These are phyloP conservation scores for Salisapilia sapeloensis DNA, from an alignment of 352 stramenopile genomes.

Conservation along the genomic window DNA sequence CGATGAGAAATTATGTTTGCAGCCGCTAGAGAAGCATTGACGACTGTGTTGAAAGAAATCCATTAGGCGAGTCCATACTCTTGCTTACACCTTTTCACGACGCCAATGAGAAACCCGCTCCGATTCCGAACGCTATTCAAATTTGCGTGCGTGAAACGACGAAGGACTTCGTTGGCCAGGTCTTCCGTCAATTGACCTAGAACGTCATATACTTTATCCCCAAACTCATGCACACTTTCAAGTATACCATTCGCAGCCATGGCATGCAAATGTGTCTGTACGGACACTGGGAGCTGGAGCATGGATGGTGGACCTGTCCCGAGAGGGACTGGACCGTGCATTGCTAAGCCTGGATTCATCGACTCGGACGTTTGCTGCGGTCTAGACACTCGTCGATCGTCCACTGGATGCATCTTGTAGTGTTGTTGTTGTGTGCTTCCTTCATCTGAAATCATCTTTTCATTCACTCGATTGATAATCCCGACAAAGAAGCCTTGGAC, in stretches of 20 bases:
- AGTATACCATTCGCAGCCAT: conserved; percentile 37
- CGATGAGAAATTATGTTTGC: too few species aligned
- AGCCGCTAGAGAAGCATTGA: conserved; percentile 2
- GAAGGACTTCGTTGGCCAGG: conserved; percentile 58
- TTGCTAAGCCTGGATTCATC: too few species aligned
- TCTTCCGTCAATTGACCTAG: conserved; percentile 55
- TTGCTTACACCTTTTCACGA: conserved; percentile 61
- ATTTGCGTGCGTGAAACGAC: conserved; percentile 53
- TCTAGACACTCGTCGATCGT: too few species aligned
- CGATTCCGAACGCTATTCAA: conserved; percentile 56
- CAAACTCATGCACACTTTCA: conserved; percentile 48
- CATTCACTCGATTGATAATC: conserved; percentile 72
- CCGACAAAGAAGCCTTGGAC: conserved; percentile 65
- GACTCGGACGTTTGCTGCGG: too few species aligned
- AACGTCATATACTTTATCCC: conserved; percentile 69
- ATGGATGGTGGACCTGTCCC: too few species aligned
- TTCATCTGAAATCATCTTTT: conserved; percentile 15
- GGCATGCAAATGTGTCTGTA: conserved; percentile 48
- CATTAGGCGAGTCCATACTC: conserved; percentile 56
- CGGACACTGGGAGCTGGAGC: conserved; percentile 22
- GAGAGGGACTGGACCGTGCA: too few species aligned
- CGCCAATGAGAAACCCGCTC: conserved; percentile 63
- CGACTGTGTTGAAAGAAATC: conserved; percentile 5
- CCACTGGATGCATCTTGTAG: too few species aligned
- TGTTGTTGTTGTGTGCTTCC: neutral